These are phyloP conservation scores for Dryadomyces quercus-mongolicae DNA, from an alignment of 2,329 filamentous ascomycete genomes.

Conservation along the genomic window DNA sequence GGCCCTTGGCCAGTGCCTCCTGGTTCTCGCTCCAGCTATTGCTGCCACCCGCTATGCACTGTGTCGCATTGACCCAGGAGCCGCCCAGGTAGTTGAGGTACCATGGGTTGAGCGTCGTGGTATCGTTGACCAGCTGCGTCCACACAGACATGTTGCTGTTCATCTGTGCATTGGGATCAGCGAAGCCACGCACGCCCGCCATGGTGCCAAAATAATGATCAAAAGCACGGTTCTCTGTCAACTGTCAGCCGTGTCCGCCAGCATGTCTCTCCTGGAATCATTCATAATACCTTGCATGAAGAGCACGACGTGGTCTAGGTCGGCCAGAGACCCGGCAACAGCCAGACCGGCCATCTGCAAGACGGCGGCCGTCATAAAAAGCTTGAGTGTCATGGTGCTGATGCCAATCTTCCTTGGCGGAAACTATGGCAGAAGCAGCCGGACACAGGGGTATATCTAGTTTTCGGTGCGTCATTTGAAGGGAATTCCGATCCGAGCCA, in stretches of 20 bases:
- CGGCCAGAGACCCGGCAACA: slow-evolving; percentile 13
- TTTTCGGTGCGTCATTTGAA: too few relatives aligned
- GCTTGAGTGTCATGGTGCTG: too few relatives aligned
- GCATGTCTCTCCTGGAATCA: too few relatives aligned
- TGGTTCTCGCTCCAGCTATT: slow-evolving; percentile 42
- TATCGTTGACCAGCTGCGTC: background rate
- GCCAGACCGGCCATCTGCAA: slow-evolving; percentile 3
- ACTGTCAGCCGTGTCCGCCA: background rate
- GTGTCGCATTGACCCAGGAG: slow-evolving; percentile 35
- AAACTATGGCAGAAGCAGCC: too few relatives aligned
- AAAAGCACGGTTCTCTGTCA: slow-evolving; percentile 23
- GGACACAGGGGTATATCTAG: too few relatives aligned
- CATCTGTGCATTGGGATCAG: slow-evolving; percentile 40
- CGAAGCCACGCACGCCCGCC: slow-evolving; percentile 42
- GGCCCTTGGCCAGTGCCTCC: slow-evolving; percentile 33
- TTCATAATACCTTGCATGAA: slow-evolving; percentile 36
- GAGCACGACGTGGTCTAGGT: slow-evolving; percentile 44
- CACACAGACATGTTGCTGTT: slow-evolving; percentile 25
- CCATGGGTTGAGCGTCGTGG: slow-evolving; percentile 31
- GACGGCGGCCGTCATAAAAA: slow-evolving; percentile 1
- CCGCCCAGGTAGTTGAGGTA: slow-evolving; percentile 42
- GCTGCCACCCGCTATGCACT: slow-evolving; percentile 38
- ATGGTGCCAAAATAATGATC: slow-evolving; percentile 39
- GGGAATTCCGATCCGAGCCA: too few relatives aligned
- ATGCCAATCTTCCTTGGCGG: background rate